Evolutionary conservation across 768 basidiomycete genomes (phyloP).

Genomic region (Candolleomyces efflorescens): DNA sequence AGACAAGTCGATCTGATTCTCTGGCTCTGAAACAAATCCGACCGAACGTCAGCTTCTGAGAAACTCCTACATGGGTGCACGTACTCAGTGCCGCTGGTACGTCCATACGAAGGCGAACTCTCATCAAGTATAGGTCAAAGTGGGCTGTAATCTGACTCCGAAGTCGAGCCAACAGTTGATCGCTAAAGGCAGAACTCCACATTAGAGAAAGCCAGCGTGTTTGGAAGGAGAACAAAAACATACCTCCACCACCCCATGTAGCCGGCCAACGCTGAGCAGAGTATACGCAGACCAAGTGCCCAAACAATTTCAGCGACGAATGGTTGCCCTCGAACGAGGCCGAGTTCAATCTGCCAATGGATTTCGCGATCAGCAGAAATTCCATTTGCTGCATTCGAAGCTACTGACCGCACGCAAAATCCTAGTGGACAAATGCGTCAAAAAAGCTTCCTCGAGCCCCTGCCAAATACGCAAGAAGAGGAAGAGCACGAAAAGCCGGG

Average conservation of each 20-base stretch:
- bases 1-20: slow-evolving; percentile 14
- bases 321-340: neutral
- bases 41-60: neutral
- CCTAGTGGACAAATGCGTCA: slow-evolving; percentile 20
- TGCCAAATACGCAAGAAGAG: slow-evolving; percentile 21
- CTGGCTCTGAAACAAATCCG: slow-evolving; percentile 15
- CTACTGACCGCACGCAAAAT: slow-evolving; percentile 17
- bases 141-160: slow-evolving; percentile 16
- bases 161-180: slow-evolving; percentile 9
- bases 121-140: slow-evolving; percentile 25
- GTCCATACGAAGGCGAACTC: slow-evolving; percentile 17
- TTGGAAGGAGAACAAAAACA: no score
- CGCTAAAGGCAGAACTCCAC: slow-evolving; percentile 4
- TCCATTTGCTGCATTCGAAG: no score
- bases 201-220: no score
- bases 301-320: neutral
- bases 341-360: neutral
- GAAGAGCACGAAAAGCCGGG: slow-evolving; percentile 15
- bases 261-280: neutral
- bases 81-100: slow-evolving; percentile 21
- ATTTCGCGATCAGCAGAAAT: slow-evolving; percentile 3
- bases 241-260: neutral
- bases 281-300: neutral
- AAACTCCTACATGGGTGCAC: neutral
- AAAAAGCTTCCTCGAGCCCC: slow-evolving; percentile 19